Base-by-base conservation (phyloP, 805 yeast genomes). In the Soucietia sequanensis region DNA sequence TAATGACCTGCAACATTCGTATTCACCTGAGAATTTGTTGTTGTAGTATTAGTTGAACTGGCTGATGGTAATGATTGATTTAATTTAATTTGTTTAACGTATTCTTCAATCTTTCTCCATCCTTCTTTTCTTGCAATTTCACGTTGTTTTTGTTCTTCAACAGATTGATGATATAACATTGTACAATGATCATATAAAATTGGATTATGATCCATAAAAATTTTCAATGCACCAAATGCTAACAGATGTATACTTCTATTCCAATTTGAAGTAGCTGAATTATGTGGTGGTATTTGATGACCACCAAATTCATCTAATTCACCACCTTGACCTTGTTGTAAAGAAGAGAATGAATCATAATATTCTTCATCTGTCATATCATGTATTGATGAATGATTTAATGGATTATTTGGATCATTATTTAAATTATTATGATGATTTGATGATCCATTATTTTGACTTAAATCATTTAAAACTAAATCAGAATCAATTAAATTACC, bases 191-290 rank as follows among this genome's bases (percentile, higher is more conserved):
- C 96, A 61, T 87, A 93, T 17, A 91, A 70, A 6, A 82, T 81
- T 11, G 96, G 95, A 58, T 90, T 90, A 34, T 93, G 83, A 52
- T 91, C 97, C 80, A 90, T 79, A 54, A 93, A 90, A 37, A 87
- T 83, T 58, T 89, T 89, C 50, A 93, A 70, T 0, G 98, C 96
- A 38, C 84, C 85, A 64, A 79, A 89, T 2, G 96, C 95, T 71
- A 91, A 77, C 31, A 87, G 80, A 47, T 91, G 93, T 28, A 93
- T 90, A 24, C 95, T 88, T 50, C 93, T 76, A 60, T 93, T 93
- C 99, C 99, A 93, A 50, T 85, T 91, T 27, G 75, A 63, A 5
- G 76, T 67, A 21, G 72, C 72, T 26, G 69, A 65, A 39, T 68
- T 68, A 43, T 67, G 72, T 23, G 65, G 70, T 17, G 68, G 68